Base-by-base conservation (phyloP, 441 rosid genomes). In the Syzygium malaccense region DNA sequence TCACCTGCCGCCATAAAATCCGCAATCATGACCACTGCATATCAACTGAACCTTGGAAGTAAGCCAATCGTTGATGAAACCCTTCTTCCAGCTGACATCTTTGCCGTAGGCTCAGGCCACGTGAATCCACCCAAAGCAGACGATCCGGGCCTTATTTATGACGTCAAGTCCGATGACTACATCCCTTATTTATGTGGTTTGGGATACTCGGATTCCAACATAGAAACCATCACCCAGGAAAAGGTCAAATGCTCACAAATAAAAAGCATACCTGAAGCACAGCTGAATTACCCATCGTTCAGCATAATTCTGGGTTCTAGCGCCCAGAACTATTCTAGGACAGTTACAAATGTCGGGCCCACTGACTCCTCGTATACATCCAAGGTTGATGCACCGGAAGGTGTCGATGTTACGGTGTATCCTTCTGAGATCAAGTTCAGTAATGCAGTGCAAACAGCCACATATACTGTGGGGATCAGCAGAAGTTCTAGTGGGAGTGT, bases 281-380 rank as follows among this genome's bases (percentile, higher is more conserved):
- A 88, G 51, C 87, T 88, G 41, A 88, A 88, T 54, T 88, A 88
- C 57, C 89, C 89, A 32, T 88, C 89, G 48, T 88, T 88, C 87
- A 88, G 89, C n/a, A 85, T 88, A 49, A 15, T 85, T 25, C 87
- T 88, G 60, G 84, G 87, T 30, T 85, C 87, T 41, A 88, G 53
- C 45, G 33, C 87, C 28, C 87, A 88, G 87, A 88, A 51, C 87
- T 85, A 85, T 58, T 33, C 87, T 37, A 85, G 87, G 87, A 85
- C 66, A 25, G 87, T 85, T 51, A 85, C 48, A 6, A 85, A 85
- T 33, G 87, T 85, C 13, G 64, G 66, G 48, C 23, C 87, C 0
- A 1, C 51, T 58, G 49, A 51, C 49, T 85, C 87, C 49, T 85
- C 30, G 30, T 85, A 85, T 66, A 23, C 87, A 51, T 85, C 23